These are phyloP conservation scores for Rheum nobile DNA, from an alignment of 148 eudicot species.

Conservation along the genomic window DNA sequence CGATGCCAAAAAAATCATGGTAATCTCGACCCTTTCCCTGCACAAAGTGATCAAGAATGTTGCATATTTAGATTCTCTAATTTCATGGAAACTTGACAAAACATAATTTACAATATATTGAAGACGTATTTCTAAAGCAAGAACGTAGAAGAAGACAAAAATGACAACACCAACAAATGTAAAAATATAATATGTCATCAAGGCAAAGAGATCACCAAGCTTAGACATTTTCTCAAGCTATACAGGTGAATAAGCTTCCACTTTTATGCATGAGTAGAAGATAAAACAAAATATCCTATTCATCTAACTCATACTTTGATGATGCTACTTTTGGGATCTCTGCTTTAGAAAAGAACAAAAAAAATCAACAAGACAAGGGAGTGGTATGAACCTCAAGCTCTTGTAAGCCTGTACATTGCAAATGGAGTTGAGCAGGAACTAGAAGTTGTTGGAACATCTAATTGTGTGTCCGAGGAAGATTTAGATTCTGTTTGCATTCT, in stretches of 20 bases:
- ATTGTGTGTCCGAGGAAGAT: conserved; percentile 7
- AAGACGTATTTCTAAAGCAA: no score
- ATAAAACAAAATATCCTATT: background rate
- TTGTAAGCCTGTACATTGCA: conserved; percentile 18
- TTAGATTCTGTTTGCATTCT: conserved; percentile 9
- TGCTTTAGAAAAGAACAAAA: background rate
- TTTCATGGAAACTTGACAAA: no score
- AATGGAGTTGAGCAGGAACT: conserved; percentile 15
- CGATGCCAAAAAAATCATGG: conserved; percentile 32
- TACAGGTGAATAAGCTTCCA: background rate
- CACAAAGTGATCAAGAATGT: background rate
- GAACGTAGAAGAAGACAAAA: no score
- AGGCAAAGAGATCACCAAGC: background rate
- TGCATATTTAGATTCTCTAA: no score
- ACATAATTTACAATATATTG: no score
- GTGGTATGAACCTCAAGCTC: conserved; percentile 31
- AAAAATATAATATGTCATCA: background rate
- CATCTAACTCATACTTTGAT: background rate
- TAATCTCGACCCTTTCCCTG: conserved; percentile 33
- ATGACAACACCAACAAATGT: background rate
- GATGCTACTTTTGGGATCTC: background rate
- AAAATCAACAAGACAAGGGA: background rate
- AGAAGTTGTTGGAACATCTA: conserved; percentile 7
- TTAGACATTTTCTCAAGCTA: background rate
- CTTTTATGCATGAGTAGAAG: background rate